These are phyloP conservation scores for Phytophthora europaea DNA, from an alignment of 352 stramenopile genomes.

Conservation along the genomic window DNA sequence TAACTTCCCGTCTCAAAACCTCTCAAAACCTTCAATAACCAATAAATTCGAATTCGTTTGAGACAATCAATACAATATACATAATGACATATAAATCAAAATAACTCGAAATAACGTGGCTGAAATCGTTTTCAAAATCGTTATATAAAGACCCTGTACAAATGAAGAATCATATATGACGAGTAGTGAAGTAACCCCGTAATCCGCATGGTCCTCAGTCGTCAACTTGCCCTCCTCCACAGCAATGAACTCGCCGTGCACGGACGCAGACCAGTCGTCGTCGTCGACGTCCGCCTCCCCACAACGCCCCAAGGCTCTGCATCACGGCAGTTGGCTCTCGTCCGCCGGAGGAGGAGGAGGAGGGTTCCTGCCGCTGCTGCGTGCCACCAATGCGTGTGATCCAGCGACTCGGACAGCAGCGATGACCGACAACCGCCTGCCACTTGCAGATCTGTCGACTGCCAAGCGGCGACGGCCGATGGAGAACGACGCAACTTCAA, in stretches of 20 bases:
- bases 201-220: slow-evolving; percentile 15
- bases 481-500: not conserved
- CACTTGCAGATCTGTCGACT: not conserved
- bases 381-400: slow-evolving; percentile 20
- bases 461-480: not conserved
- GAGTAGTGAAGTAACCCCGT: not conserved
- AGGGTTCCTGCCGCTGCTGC: slow-evolving; percentile 26
- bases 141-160: not conserved
- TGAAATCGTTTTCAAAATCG: not conserved
- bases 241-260: slow-evolving; percentile 7
- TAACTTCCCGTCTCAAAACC: slow-evolving; percentile 15
- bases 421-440: not conserved
- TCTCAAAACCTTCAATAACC: slow-evolving; percentile 1
- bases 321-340: not conserved
- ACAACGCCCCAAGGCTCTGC: not conserved
- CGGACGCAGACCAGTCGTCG: slow-evolving; percentile 11
- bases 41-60: not conserved
- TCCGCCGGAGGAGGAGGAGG: not conserved
- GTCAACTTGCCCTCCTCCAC: slow-evolving; percentile 1
- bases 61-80: not conserved
- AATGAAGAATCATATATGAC: not conserved
- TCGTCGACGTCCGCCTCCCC: slow-evolving; percentile 1
- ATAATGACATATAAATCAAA: not conserved
- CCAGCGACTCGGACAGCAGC: slow-evolving; percentile 12
- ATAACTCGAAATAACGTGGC: too few relatives aligned